Conservation (phyloP, 495 filamentous ascomycete species). For the Podospora pseudoanserina region DNA sequence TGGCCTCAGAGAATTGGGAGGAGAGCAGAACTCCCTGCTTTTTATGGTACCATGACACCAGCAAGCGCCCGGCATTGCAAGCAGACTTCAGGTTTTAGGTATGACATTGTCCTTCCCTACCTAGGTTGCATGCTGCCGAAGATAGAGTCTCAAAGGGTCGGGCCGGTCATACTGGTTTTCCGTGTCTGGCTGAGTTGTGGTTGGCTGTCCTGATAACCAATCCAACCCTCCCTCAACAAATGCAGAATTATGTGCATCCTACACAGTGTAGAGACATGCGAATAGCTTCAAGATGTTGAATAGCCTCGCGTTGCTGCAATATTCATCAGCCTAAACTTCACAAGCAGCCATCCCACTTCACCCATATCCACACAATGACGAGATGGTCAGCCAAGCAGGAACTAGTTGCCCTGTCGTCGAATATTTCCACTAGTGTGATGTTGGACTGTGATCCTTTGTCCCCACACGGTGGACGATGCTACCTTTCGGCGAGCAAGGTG, state of each 20-base stretch:
- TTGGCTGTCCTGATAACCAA: not conserved
- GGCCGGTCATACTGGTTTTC: no score
- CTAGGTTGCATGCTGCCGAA: no score
- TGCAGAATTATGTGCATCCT: not conserved
- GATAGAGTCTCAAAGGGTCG: no score
- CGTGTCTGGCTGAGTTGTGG: not conserved
- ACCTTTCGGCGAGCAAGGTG: not conserved
- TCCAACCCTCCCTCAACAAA: not conserved
- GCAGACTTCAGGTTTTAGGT: no score
- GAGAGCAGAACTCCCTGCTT: no score
- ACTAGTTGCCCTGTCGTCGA: not conserved
- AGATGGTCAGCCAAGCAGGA: not conserved
- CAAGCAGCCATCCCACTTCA: not conserved
- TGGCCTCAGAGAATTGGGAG: no score
- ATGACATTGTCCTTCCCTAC: no score
- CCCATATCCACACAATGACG: not conserved
- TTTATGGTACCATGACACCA: no score
- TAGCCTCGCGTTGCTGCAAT: no score
- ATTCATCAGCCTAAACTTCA: not conserved
- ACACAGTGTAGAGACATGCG: not conserved
- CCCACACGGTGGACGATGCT: not conserved
- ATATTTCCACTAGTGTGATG: not conserved
- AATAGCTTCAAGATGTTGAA: not conserved
- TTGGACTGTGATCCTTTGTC: not conserved
- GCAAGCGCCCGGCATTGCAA: no score